Evolutionary conservation across 495 filamentous ascomycete species (phyloP), one percentile per base, ranked within the genome.

Genomic region (Delitschia confertaspora): DNA sequence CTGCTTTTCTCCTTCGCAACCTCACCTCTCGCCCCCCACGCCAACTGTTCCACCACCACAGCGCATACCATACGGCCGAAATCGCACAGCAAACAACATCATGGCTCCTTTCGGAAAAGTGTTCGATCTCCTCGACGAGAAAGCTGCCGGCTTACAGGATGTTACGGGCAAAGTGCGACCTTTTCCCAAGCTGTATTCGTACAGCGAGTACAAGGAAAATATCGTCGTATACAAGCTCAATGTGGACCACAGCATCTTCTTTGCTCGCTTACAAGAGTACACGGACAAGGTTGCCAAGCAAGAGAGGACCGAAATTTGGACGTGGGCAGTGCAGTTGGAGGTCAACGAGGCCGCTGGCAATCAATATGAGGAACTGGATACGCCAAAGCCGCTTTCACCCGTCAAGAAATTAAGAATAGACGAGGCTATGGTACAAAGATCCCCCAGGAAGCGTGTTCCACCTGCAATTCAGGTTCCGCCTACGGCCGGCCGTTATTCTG

Each of bases 301-400:
- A 16, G 4, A 5, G 10, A 23, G 26, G 13, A 30, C 38, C 14
- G 49, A 53, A 38, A 17, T 38, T 2, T 53, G 49, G 49, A 22
- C 43, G 5, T 53, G 49, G 49, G 3, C 21, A 2, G 24, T 43
- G 13, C 49, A 53, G 24, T 47, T 36, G 49, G 33, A 53, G 16
- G 36, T 43, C n/a, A 25, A 38, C 7, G 11, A 18, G 11, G 4
- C 30, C 7, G 3, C 9, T n/a, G 4, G 29, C 36, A 31, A 2
- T 21, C 16, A 26, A 1, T 3, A 6, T 10, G 18, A 7, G n/a
- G 13, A 29, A 7, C 38, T 53, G 10, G 36, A 37, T 22, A 1
- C 30, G n/a, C n/a, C n/a, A n/a, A n/a, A n/a, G n/a, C n/a, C n/a
- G n/a, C n/a, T n/a, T n/a, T n/a, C n/a, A n/a, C n/a, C n/a, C n/a